Base-by-base conservation (phyloP, 768 basidiomycete genomes). In the Mycena crocata region DNA sequence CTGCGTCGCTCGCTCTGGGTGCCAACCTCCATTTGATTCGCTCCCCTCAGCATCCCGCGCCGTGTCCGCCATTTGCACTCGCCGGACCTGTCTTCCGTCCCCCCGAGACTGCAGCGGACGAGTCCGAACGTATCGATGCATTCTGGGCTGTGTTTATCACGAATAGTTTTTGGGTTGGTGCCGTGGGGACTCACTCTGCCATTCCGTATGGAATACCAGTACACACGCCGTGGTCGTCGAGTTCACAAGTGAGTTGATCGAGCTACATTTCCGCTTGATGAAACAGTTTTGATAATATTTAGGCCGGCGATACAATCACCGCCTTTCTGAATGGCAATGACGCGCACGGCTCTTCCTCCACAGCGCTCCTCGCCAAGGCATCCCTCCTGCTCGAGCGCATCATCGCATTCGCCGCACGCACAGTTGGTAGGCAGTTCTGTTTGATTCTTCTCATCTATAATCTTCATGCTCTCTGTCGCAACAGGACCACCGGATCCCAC, bases 1-100 rank as follows among this genome's bases (percentile, higher is more conserved):
- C 87, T 0, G 81, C 84, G 2, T 79, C 85, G 9, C 30, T 65
- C 21, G 64, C 64, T 8, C 9, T 58, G 24, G n/a, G 40, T 6
- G 64, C 55, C 1, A 42, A 44, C 2, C 57, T 65, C 3, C 46
- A 65, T 23, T 15, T 15, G n/a, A 10, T 44, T 4, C 9, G 58
- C 48, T 46, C 24, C 7, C 34, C 30, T 8, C 48, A 28, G n/a
- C n/a, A n/a, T n/a, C n/a, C 17, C 12, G 21, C 42, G 28, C 37
- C 19, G 14, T 23, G 48, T 39, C 26, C 46, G 12, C 2, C 21
- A 12, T 68, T 62, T 12, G n/a, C n/a, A 1, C 49, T 45, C 14
- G 17, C 19, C 0, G 30, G 40, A 32, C 3, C 13, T 1, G 0
- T 48, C 62, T 68, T 24, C 49, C 62, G 3, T 50, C 57, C 1